These are phyloP conservation scores for Claviceps spartinae DNA, from an alignment of 2,329 filamentous ascomycete species.

Conservation along the genomic window DNA sequence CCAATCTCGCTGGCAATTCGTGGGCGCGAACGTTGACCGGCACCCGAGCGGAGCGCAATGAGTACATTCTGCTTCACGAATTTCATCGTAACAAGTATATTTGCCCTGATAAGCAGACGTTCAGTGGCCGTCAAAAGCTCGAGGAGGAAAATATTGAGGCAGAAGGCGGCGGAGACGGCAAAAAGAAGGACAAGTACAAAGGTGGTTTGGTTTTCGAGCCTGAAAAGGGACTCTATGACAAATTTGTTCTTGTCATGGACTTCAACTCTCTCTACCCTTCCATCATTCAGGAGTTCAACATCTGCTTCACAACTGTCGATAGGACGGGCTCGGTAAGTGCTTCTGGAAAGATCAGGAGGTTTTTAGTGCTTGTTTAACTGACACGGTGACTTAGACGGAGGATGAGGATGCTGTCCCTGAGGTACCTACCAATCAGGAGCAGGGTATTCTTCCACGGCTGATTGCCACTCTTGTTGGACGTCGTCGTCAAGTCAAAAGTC, in stretches of 20 bases:
- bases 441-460: conserved; percentile 77
- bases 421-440: conserved; percentile 62
- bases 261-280: conserved; percentile 98
- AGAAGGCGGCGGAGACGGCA: conserved; percentile 55
- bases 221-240: conserved; percentile 94
- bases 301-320: conserved; percentile 97
- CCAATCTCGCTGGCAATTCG: conserved; percentile 92
- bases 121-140: conserved; percentile 57
- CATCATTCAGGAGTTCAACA: conserved; percentile 98
- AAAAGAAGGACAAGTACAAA: conserved; percentile 99
- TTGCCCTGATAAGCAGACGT: conserved; percentile 84
- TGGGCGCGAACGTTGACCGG: conserved; percentile 94
- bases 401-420: conserved; percentile 84
- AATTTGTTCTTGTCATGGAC: conserved; percentile 98
- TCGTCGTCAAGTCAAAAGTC: conserved; percentile 79
- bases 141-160: conserved; percentile 60
- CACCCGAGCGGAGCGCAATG: conserved; percentile 92
- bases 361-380: conserved; percentile 14
- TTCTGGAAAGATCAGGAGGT: neutral
- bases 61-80: conserved; percentile 96
- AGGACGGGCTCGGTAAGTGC: conserved; percentile 52
- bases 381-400: conserved; percentile 28
- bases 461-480: conserved; percentile 86
- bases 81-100: conserved; percentile 97
- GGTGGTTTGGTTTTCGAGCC: conserved; percentile 97